Percentiles rank a stretch among this genome's conserved stretches.
Evolutionary conservation across 306 rosid species (phyloP).

Genomic region (Lotus japonicus): DNA sequence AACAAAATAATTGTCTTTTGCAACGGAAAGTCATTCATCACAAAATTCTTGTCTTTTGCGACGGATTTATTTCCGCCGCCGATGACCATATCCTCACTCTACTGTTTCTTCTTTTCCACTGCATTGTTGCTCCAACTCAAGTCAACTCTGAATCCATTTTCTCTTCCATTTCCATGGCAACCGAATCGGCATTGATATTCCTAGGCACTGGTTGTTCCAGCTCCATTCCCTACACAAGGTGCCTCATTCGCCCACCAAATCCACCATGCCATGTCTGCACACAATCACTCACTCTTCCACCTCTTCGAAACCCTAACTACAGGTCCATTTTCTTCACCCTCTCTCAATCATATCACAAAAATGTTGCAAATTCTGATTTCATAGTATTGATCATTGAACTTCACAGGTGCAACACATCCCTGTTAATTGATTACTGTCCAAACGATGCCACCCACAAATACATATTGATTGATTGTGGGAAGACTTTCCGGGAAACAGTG

Average conservation of each 20-base stretch:
- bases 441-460: constrained; percentile 48
- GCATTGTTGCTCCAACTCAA: neutral
- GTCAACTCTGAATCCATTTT: neutral
- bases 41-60: no score
- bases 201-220: constrained; percentile 78
- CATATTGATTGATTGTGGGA: constrained; percentile 71
- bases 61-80: no score
- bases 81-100: neutral
- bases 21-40: no score
- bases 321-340: constrained; percentile 24
- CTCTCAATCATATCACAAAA: no score
- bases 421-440: constrained; percentile 56
- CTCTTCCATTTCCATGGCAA: neutral
- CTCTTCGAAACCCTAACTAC: constrained; percentile 69
- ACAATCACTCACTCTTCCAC: constrained; percentile 52
- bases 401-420: constrained; percentile 76
- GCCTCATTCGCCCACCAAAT: constrained; percentile 60
- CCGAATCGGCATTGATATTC: constrained; percentile 61
- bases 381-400: neutral
- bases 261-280: constrained; percentile 71
- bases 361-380: no score
- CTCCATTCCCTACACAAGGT: constrained; percentile 50
- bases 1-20: no score
- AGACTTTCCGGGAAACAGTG: constrained; percentile 82
- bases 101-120: neutral